phyloP scores from a whole-genome alignment of 2,329 filamentous ascomycete species.

The Ophiosphaerella narmari region DNA sequence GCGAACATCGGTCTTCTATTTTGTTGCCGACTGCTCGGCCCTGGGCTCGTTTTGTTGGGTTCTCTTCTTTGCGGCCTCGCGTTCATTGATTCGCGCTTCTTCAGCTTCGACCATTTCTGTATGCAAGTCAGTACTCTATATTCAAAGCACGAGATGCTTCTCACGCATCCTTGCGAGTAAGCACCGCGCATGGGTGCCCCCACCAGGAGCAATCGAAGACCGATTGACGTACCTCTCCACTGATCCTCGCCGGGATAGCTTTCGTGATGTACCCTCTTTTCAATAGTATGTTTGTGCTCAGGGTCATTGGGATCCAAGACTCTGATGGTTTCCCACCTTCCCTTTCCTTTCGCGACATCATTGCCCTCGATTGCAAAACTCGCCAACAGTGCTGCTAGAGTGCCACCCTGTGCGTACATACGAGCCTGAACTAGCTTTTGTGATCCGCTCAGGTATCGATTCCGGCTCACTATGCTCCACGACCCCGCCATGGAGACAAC shows the following conservation, averaged over 20 bases:
- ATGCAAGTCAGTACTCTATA: constrained; percentile 19
- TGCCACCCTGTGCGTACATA: constrained; percentile 91
- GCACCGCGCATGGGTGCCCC: constrained; percentile 4
- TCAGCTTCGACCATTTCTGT: constrained; percentile 82
- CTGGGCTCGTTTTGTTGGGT: constrained; percentile 22
- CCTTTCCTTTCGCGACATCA: constrained; percentile 76
- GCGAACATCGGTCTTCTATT: constrained; percentile 13
- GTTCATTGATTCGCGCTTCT: constrained; percentile 63
- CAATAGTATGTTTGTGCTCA: constrained; percentile 78
- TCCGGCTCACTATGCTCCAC: constrained; percentile 75
- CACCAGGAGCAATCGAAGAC: background rate
- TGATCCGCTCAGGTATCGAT: constrained; percentile 71
- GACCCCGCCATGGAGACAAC: constrained; percentile 77
- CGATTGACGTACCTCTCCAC: constrained; percentile 73
- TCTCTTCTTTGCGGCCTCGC: constrained; percentile 44
- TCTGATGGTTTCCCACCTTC: constrained; percentile 83
- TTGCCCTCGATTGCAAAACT: constrained; percentile 80
- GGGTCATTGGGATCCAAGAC: constrained; percentile 81
- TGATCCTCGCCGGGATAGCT: constrained; percentile 87
- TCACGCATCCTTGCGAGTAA: constrained; percentile 1
- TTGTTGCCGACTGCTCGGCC: constrained; percentile 24
- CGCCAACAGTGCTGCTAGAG: constrained; percentile 80
- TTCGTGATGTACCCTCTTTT: constrained; percentile 88
- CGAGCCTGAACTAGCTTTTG: constrained; percentile 95
- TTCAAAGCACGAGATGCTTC: no score